phyloP scores from a whole-genome alignment of 1,139 yeast species.

The Zygoascus hellenicus region DNA sequence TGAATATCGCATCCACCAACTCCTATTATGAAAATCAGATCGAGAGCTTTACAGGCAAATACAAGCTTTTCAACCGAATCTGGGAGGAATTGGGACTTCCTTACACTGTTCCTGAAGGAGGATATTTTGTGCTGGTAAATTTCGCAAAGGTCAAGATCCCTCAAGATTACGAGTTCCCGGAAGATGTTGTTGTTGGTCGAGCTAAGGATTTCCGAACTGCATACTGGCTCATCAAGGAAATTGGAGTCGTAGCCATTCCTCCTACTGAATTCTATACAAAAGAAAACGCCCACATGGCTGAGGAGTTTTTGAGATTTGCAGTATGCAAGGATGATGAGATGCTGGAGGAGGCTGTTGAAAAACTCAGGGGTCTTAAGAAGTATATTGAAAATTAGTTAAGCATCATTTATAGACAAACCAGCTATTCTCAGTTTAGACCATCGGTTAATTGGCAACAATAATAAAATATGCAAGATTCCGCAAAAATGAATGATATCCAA shows the following conservation, averaged over 20 bases:
- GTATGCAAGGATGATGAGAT: slow-evolving; percentile 87
- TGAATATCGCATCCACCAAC: slow-evolving; percentile 53
- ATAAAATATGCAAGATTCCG: too few species aligned
- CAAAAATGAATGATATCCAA: too few species aligned
- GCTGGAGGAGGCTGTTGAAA: slow-evolving; percentile 72
- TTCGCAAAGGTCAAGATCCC: slow-evolving; percentile 80
- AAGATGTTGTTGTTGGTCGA: slow-evolving; percentile 51
- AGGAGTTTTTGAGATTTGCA: slow-evolving; percentile 85
- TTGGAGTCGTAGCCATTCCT: slow-evolving; percentile 94
- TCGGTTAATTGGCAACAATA: too few species aligned
- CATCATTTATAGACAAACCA: too few species aligned
- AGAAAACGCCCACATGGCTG: slow-evolving; percentile 69
- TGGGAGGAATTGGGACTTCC: slow-evolving; percentile 86
- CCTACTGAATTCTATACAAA: slow-evolving; percentile 85
- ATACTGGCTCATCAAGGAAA: slow-evolving; percentile 85
- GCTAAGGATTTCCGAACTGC: slow-evolving; percentile 85
- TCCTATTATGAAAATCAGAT: slow-evolving; percentile 68
- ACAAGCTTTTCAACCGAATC: slow-evolving; percentile 60
- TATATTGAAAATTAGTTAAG: slow-evolving; percentile 36
- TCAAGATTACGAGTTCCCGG: slow-evolving; percentile 62
- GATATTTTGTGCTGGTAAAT: slow-evolving; percentile 85
- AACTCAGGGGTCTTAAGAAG: slow-evolving; percentile 63
- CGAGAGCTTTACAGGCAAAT: slow-evolving; percentile 60
- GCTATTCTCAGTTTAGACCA: too few species aligned
- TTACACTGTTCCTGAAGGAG: slow-evolving; percentile 87